Evolutionary conservation across 805 yeast species (phyloP).

Genomic region (Huiozyma sinensis): DNA sequence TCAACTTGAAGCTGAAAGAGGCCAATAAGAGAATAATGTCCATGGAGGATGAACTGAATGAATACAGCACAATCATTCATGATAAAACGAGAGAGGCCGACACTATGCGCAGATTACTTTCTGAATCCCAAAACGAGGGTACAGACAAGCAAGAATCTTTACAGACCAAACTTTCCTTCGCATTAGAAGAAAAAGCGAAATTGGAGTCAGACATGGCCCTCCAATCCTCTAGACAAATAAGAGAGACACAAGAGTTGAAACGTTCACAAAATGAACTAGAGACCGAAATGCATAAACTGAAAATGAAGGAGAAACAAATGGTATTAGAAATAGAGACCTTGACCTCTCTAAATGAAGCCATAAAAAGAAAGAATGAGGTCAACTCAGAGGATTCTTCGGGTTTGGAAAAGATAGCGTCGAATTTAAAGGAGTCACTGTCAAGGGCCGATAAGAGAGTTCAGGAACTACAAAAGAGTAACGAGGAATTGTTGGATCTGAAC

Average conservation of each 20-base stretch:
- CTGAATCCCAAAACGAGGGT: conserved; percentile 56
- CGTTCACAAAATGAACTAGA: conserved; percentile 34
- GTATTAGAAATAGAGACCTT: conserved; percentile 24
- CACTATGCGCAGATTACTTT: conserved; percentile 55
- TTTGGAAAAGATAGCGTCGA: conserved; percentile 22
- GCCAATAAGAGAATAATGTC: conserved; percentile 48
- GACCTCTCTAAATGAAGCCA: conserved; percentile 20
- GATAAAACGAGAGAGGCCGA: conserved; percentile 74
- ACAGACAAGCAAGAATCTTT: conserved; percentile 44
- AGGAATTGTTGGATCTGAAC: conserved; percentile 46
- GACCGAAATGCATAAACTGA: conserved; percentile 27
- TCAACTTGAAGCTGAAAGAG: conserved; percentile 58
- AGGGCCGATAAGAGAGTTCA: conserved; percentile 40
- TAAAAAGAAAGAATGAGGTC: conserved; percentile 20
- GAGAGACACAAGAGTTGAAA: conserved; percentile 56
- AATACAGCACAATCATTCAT: conserved; percentile 58
- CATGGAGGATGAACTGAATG: conserved; percentile 74
- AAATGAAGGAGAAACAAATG: conserved; percentile 28
- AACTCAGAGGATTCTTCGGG: conserved; percentile 25
- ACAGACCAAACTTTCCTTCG: conserved; percentile 37
- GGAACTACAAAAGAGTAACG: conserved; percentile 45
- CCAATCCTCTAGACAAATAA: conserved; percentile 42
- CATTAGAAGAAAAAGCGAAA: conserved; percentile 51
- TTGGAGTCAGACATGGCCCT: conserved; percentile 44
- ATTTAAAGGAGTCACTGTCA: conserved; percentile 45